A percentile compares a stretch with the other conserved stretches of the same genome.
Conservation (phyloP, 2,329 filamentous ascomycete genomes). For the Dothistroma septosporum region DNA sequence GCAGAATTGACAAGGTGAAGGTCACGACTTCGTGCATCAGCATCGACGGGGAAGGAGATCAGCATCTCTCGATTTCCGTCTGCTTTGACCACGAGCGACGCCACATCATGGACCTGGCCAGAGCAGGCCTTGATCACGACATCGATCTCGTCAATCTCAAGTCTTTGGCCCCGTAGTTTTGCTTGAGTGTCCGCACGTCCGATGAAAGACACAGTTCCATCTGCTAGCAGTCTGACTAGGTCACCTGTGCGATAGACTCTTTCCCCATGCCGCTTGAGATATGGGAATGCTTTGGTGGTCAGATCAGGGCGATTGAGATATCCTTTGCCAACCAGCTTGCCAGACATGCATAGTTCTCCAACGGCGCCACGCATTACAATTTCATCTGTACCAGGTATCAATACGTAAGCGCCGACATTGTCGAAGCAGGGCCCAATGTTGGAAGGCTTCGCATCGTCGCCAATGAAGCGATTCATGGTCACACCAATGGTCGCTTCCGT, state of each 20-base stretch:
- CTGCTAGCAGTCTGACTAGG: conserved; percentile 73
- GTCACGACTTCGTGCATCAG: conserved; percentile 16
- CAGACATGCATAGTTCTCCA: conserved; percentile 84
- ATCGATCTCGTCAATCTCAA: conserved; percentile 91
- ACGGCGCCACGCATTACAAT: conserved; percentile 74
- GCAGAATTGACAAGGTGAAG: conserved; percentile 37
- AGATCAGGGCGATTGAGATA: conserved; percentile 80
- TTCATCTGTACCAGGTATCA: conserved; percentile 63
- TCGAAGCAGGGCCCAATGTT: conserved; percentile 86
- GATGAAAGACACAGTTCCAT: conserved; percentile 80
- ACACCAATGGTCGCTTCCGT: conserved; percentile 92
- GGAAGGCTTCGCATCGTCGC: conserved; percentile 69
- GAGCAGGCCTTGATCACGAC: conserved; percentile 66
- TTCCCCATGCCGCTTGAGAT: conserved; percentile 46
- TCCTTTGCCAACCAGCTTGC: conserved; percentile 80
- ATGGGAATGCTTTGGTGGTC: conserved; percentile 71
- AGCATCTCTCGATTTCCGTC: conserved; percentile 74
- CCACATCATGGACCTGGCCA: conserved; percentile 60
- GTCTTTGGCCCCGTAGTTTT: conserved; percentile 80
- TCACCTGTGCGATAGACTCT: conserved; percentile 82
- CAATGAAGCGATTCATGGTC: conserved; percentile 82
- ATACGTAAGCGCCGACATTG: conserved; percentile 80
- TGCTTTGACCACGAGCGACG: conserved; percentile 72
- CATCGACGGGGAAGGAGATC: conserved; percentile 63
- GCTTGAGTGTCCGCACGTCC: conserved; percentile 88